Evolutionary conservation across 768 basidiomycete genomes (phyloP), one percentile per base, ranked within the genome.

Genomic region (Phanerochaete sordida): DNA sequence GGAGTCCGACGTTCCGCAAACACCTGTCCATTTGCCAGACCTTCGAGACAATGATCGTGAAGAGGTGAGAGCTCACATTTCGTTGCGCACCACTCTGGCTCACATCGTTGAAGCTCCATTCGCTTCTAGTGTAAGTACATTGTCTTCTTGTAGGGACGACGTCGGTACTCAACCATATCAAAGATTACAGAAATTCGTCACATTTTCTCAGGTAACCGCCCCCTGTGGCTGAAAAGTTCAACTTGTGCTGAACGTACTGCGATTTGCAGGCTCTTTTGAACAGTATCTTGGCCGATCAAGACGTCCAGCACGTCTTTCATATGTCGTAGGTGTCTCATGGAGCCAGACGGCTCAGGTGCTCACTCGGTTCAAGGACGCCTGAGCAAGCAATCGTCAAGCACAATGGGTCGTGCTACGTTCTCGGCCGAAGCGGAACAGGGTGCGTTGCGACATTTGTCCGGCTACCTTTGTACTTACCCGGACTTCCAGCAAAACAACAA

Each of bases 341-440:
- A 35, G 11, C 31, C 6, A 6, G 7, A 27, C 8, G 26, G 13
- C n/a, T 26, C 12, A 51, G 12, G 3, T 21, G 23, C 24, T 54
- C 12, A 54, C 37, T 13, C 12, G 27, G 11, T 8, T 24, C 26
- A 51, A 79, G 78, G 4, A 65, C 79, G 0, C 72, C 78, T 39
- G 84, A 89, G 65, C 79, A 78, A 64, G 75, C 72, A 62, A 86
- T 90, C 15, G 81, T 88, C n/a, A 81, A 86, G 47, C 81, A 88
- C 63, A 73, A 73, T 0, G 73, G 79, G 8, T 87, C 87, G 0
- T 88, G 84, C 62, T 87, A 84, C 67, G 87, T 90, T 28, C 68
- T 88, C 8, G 87, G 88, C 0, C 77, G 89, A 21, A 88, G 87
- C 65, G 89, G 89, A 2, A 90, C 89, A 0, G 89, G 88, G 88